Conservation (phyloP, 371 early-diverging fungal species). For the Smittium mucronatum region DNA sequence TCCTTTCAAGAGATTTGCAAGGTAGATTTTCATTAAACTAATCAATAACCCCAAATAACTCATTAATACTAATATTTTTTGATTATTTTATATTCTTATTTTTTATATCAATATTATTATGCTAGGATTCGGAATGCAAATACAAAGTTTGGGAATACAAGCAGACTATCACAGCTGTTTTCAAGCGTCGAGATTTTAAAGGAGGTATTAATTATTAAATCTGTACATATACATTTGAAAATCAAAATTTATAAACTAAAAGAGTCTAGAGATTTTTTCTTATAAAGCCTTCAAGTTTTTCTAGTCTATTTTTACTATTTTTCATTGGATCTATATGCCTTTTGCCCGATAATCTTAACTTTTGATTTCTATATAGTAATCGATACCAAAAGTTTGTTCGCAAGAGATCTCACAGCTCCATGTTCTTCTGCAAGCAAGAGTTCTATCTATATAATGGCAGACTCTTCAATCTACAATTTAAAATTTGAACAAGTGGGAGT, state of each 20-base stretch:
- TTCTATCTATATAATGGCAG: background rate
- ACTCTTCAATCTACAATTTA: background rate
- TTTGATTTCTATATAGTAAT: too few relatives aligned
- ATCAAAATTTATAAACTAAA: too few relatives aligned
- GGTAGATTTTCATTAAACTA: background rate
- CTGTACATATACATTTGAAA: background rate
- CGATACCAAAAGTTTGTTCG: background rate
- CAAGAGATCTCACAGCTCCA: background rate
- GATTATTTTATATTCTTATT: too few relatives aligned
- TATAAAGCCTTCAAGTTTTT: too few relatives aligned
- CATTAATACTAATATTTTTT: too few relatives aligned
- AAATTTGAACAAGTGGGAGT: background rate
- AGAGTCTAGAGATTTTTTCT: too few relatives aligned
- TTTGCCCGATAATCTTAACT: too few relatives aligned
- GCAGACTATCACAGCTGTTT: conserved; percentile 8
- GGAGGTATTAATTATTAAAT: background rate
- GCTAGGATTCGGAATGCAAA: conserved; percentile 19
- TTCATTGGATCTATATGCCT: background rate
- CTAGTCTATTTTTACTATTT: background rate
- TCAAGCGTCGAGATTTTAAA: conserved; percentile 3
- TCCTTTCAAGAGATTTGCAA: conserved; percentile 25
- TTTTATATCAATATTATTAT: too few relatives aligned
- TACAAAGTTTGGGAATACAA: conserved; percentile 19
- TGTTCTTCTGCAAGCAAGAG: background rate
- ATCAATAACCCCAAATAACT: too few relatives aligned